Base-by-base conservation (phyloP, 805 yeast genomes). In the Ogataea sp. region DNA sequence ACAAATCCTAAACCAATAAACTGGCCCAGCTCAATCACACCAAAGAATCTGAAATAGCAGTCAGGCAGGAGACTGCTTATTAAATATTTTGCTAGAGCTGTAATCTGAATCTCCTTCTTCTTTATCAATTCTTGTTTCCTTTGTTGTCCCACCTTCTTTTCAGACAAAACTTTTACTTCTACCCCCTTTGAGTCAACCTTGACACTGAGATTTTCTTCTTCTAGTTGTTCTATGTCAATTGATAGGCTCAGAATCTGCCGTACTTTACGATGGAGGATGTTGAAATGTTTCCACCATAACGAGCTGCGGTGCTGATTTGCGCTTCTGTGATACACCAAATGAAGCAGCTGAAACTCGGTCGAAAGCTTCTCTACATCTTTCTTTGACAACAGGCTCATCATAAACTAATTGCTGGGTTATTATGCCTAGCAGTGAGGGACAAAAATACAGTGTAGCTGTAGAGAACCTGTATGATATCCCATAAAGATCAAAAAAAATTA, bases 201-300 rank as follows among this genome's bases (percentile, higher is more conserved):
- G 8, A 50, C 28, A 4, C 45, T 24, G 10, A 44, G 46, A 3
- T 41, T 29, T 6, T 17, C 36, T 7, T 20, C 30, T 3, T 39
- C 25, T 6, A 50, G 24, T 40, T 51, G 50, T 16, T 55, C 55
- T 6, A 52, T 43, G 36, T 58, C 62, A 3, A 49, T 37, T 25
- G 55, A 34, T 1, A 58, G 39, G 5, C 56, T 39, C 31, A 76
- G 42, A 6, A 76, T 50, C 34, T 62, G 62, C 15, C 78, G 57
- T 20, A 73, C 39, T 33, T 68, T 63, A 31, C 95, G 68, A 48
- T 82, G 83, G 21, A 86, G 50, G 9, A 79, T 69, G 43, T 77
- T 70, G 31, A 88, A 61, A 43, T 74, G 69, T 43, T 65, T 71
- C 90, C 95, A 88, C 96, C 96, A 88, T 8, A 53, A 51, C 24